Conservation (phyloP, 1,284 basidiomycete genomes). For the Rhizopogon parksii region DNA sequence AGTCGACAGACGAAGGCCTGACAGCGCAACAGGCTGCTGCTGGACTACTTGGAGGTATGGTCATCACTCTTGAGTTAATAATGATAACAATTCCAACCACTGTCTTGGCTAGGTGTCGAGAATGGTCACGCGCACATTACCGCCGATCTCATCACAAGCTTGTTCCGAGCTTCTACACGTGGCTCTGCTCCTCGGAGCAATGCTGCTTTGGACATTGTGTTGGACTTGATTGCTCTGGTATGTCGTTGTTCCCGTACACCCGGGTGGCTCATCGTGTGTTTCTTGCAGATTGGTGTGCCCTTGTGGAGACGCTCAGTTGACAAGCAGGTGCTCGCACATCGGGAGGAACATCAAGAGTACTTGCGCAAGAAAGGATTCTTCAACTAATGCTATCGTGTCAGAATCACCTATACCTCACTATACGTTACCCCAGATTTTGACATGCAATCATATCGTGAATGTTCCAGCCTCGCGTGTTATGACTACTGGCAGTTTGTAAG, state of each 20-base stretch:
- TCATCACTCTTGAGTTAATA: conserved; percentile 6
- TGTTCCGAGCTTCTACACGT: conserved; percentile 66
- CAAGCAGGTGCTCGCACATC: conserved; percentile 20
- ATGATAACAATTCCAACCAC: not conserved
- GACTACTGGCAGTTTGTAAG: too few species aligned
- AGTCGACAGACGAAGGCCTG: conserved; percentile 67
- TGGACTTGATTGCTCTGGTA: conserved; percentile 7
- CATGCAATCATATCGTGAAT: too few species aligned
- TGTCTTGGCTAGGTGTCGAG: conserved; percentile 49
- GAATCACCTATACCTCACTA: not conserved
- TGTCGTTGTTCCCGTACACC: not conserved
- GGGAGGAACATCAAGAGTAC: conserved; percentile 22
- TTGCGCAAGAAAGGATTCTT: conserved; percentile 25
- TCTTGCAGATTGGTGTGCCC: conserved; percentile 22
- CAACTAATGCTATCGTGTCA: not conserved
- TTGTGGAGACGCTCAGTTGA: conserved; percentile 29
- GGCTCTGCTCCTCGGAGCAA: conserved; percentile 53
- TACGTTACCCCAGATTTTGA: too few species aligned
- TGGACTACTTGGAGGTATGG: conserved; percentile 56
- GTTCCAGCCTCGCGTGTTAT: too few species aligned
- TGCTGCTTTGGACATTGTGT: conserved; percentile 1
- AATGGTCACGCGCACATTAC: conserved; percentile 74
- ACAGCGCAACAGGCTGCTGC: conserved; percentile 64
- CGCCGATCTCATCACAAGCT: conserved; percentile 58
- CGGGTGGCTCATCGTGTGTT: not conserved